phyloP scores from a whole-genome alignment of 352 stramenopile genomes.

The Phytophthora megakarya region DNA sequence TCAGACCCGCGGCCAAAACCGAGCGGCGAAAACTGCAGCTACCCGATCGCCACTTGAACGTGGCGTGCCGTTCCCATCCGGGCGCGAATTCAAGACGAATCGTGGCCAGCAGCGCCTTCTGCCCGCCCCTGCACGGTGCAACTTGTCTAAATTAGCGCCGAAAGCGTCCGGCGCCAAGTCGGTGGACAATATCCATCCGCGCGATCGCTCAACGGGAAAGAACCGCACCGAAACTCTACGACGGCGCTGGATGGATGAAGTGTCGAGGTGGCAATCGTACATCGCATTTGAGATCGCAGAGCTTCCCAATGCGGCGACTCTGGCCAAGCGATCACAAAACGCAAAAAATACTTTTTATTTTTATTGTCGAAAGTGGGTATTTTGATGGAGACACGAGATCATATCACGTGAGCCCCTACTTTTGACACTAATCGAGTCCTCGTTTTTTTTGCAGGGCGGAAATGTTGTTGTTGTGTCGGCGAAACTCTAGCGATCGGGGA shows the following conservation, averaged over 20 bases:
- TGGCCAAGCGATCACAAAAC: conserved; percentile 8
- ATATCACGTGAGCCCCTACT: background rate
- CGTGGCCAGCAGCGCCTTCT: conserved; percentile 12
- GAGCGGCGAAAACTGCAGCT: conserved; percentile 5
- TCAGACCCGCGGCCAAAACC: conserved; percentile 1
- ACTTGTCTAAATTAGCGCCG: background rate
- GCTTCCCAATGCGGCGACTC: conserved; percentile 20
- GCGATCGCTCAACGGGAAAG: conserved; percentile 27
- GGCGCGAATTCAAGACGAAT: background rate
- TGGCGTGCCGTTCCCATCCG: conserved; percentile 11
- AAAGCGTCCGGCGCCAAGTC: conserved; percentile 1
- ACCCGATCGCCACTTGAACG: background rate
- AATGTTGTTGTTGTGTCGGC: conserved; percentile 29
- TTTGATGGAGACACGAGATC: conserved; percentile 21
- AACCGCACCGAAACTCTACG: conserved; percentile 30
- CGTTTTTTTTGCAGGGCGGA: conserved; percentile 9
- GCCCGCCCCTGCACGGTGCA: conserved; percentile 7
- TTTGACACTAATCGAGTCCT: background rate
- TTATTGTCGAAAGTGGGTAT: conserved; percentile 19
- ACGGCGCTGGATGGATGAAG: conserved; percentile 17
- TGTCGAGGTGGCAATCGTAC: background rate
- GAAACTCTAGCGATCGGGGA: conserved; percentile 4
- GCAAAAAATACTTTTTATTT: conserved; percentile 16
- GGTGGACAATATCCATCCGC: conserved; percentile 27
- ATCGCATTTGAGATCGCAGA: conserved; percentile 1